phyloP scores from a whole-genome alignment of 2,329 filamentous ascomycete genomes.

The Trichoderma afroharzianum region DNA sequence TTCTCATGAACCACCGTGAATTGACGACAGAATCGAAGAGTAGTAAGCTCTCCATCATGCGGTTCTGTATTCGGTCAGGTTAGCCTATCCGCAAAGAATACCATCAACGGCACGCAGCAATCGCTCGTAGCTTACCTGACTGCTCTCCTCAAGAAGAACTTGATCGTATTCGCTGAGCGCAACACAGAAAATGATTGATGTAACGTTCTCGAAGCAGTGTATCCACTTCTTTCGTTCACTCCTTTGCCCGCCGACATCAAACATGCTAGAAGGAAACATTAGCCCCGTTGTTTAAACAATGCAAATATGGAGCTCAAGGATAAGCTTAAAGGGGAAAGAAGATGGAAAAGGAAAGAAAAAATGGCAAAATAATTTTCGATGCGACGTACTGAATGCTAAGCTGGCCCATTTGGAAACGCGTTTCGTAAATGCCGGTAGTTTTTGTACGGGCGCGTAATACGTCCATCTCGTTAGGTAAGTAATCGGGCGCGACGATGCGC shows the following conservation, averaged over 20 bases:
- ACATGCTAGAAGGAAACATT: conserved; percentile 68
- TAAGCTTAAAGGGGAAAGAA: neutral
- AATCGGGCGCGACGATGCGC: conserved; percentile 79
- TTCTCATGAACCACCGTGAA: conserved; percentile 98
- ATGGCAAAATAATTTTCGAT: neutral
- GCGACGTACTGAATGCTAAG: conserved; percentile 88
- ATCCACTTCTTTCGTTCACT: conserved; percentile 99
- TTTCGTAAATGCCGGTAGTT: conserved; percentile 98
- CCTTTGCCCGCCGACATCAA: conserved; percentile 94
- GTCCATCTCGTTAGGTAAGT: conserved; percentile 90
- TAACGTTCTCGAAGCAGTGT: conserved; percentile 99
- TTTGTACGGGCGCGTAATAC: conserved; percentile 94
- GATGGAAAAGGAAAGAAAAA: neutral
- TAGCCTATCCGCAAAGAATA: neutral
- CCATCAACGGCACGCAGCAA: neutral
- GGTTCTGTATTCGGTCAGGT: conserved; percentile 61
- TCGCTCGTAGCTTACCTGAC: conserved; percentile 64
- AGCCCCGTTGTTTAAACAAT: neutral
- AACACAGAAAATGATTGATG: conserved; percentile 98
- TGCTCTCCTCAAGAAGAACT: conserved; percentile 92
- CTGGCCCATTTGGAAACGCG: conserved; percentile 96
- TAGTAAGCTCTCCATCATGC: conserved; percentile 98
- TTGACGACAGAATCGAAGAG: conserved; percentile 98
- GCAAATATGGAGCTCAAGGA: neutral
- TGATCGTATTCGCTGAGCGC: conserved; percentile 98